A percentile compares a stretch with the other conserved stretches of the same genome.
Conservation (phyloP, 202 grass and related monocot species). For the Brachypodium distachyon region DNA sequence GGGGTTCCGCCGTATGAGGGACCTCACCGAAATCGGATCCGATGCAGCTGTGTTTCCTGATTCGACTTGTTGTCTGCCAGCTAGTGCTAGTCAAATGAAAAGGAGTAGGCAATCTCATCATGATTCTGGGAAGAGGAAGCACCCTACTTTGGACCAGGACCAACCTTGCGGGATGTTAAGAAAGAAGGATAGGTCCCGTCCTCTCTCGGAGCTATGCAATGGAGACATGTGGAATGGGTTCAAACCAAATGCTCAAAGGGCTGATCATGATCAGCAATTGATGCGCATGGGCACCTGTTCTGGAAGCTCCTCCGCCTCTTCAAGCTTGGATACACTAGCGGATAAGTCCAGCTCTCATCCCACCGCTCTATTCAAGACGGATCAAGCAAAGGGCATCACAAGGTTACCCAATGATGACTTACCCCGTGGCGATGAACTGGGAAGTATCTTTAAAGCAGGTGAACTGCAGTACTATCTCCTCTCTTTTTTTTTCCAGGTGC, state of each 20-base stretch:
- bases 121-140: constrained; percentile 37
- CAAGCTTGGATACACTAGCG: neutral
- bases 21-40: constrained; percentile 79
- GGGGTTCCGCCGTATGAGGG: constrained; percentile 94
- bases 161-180: constrained; percentile 34
- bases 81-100: neutral
- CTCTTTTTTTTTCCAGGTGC: neutral
- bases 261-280: neutral
- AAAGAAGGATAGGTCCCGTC: constrained; percentile 57
- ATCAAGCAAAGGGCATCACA: neutral
- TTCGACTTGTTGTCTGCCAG: neutral
- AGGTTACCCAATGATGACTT: neutral
- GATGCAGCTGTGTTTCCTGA: neutral
- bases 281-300: neutral
- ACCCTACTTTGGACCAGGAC: constrained; percentile 16
- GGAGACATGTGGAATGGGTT: constrained; percentile 37
- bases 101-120: constrained; percentile 24
- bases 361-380: neutral
- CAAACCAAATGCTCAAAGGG: neutral
- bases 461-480: neutral
- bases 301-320: constrained; percentile 15
- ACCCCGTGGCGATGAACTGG: neutral
- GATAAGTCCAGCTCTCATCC: neutral
- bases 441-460: constrained; percentile 22
- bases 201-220: constrained; percentile 62